Base-by-base conservation (phyloP, 257 asterid genomes). In the Solanum lignicaule region DNA sequence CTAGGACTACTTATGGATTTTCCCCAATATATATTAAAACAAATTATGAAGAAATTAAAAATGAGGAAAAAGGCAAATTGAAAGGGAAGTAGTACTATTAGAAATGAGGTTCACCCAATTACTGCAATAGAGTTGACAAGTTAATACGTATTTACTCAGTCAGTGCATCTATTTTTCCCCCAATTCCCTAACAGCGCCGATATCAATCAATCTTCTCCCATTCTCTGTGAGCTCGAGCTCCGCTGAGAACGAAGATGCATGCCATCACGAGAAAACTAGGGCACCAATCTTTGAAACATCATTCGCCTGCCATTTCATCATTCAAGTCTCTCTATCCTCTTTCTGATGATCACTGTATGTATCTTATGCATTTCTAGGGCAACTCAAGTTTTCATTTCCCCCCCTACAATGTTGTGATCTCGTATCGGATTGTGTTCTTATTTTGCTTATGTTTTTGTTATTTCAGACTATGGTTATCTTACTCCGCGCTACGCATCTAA, bases 401-500 rank as follows among this genome's bases (percentile, higher is more conserved):
- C 32, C n/a, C n/a, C 38, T 10, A 32, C 33, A 74, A 23, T 71
- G 60, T 21, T 6, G 52, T 7, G 21, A 2, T 83, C 62, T 25
- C 1, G 48, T 25, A 62, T 83, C 29, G 43, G 14, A 46, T 27
- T 4, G 48, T 41, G 83, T 55, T 72, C 15, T 68, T 55, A 9
- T 35, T 39, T 76, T 62, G 15, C 4, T 38, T 58, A 75, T 8
- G 43, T 58, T 86, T 86, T 31, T 7, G 65, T 89, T 71, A 38
- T 86, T 91, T 86, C 92, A 96, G 99, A 86, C 89, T 88, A 91
- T 94, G 98, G 96, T 68, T 89, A 84, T 87, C 93, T 92, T 76
- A 90, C 87, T 87, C 94, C 94, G 86, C 91, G 98, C 88, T 88
- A 88, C 66, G 91, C 97, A 87, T 96, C 98, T 86, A 90, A 90